Percentiles rank a stretch among this genome's conserved stretches.
phyloP scores from a whole-genome alignment of 768 basidiomycete genomes.

The Lactifluus hygrophoroides region DNA sequence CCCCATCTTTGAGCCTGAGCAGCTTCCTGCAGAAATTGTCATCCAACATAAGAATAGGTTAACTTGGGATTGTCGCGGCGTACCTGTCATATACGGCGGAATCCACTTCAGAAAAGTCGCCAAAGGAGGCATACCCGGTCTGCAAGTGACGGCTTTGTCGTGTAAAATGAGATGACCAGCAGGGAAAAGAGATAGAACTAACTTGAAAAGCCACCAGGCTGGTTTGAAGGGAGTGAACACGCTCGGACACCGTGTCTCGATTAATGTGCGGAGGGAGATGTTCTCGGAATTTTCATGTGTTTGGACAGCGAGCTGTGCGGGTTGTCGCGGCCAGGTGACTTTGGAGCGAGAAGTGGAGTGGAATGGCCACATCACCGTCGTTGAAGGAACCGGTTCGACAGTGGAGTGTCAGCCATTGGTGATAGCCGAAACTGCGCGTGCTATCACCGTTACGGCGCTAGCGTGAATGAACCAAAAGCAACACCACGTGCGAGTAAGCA shows the following conservation, averaged over 20 bases:
- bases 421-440: no score
- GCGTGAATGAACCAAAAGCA: no score
- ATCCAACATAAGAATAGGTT: no score
- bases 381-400: background rate
- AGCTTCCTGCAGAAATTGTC: slow-evolving; percentile 31
- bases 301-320: background rate
- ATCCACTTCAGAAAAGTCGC: slow-evolving; percentile 51
- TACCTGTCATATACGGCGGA: slow-evolving; percentile 48
- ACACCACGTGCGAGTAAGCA: no score
- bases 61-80: slow-evolving; percentile 10
- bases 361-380: background rate
- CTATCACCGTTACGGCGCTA: no score
- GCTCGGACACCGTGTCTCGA: slow-evolving; percentile 25
- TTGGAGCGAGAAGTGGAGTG: background rate
- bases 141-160: slow-evolving; percentile 44
- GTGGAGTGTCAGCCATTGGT: no score
- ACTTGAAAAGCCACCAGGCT: slow-evolving; percentile 29
- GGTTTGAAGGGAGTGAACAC: slow-evolving; percentile 24
- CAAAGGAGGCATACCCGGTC: slow-evolving; percentile 50
- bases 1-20: slow-evolving; percentile 48
- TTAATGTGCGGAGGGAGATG: slow-evolving; percentile 22
- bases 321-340: slow-evolving; percentile 2
- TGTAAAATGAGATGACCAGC: background rate
- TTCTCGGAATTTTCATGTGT: slow-evolving; percentile 1
- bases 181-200: background rate